phyloP scores from a whole-genome alignment of 2,329 filamentous ascomycete genomes.

The Colletotrichum caudatum region DNA sequence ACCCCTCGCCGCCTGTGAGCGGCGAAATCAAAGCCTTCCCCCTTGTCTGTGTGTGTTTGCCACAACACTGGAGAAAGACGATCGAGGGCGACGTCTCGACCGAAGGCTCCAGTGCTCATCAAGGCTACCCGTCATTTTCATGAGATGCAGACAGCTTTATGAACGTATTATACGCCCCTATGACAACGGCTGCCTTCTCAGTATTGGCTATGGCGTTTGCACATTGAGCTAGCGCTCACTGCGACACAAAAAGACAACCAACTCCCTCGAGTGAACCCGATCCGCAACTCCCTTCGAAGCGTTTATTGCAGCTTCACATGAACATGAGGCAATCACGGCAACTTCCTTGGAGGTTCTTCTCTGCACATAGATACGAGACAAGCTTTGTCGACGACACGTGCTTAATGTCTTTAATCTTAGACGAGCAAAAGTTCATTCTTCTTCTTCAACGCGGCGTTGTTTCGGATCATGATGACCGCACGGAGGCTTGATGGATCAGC shows the following conservation, averaged over 20 bases:
- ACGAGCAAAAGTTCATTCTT: slow-evolving; percentile 46
- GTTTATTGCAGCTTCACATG: slow-evolving; percentile 29
- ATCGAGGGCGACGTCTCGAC: slow-evolving; percentile 88
- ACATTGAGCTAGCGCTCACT: slow-evolving; percentile 41
- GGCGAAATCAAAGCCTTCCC: slow-evolving; percentile 98
- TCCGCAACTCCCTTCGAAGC: slow-evolving; percentile 25
- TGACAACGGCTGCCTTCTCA: slow-evolving; percentile 43
- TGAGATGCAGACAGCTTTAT: slow-evolving; percentile 44
- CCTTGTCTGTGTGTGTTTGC: slow-evolving; percentile 93
- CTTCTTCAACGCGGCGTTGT: slow-evolving; percentile 44
- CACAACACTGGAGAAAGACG: slow-evolving; percentile 96
- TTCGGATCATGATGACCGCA: slow-evolving; percentile 41
- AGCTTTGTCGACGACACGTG: slow-evolving; percentile 51
- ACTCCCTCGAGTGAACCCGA: neutral
- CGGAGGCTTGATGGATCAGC: slow-evolving; percentile 23
- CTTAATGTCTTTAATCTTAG: slow-evolving; percentile 50
- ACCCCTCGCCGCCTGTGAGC: slow-evolving; percentile 71
- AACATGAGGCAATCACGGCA: slow-evolving; percentile 34
- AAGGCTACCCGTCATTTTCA: slow-evolving; percentile 46
- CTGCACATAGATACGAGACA: slow-evolving; percentile 49
- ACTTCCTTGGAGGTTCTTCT: slow-evolving; percentile 32
- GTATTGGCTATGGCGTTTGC: slow-evolving; percentile 56
- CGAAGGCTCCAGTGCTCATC: slow-evolving; percentile 65
- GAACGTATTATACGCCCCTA: slow-evolving; percentile 44
- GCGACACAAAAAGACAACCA: slow-evolving; percentile 15